Percentiles rank a stretch among this genome's conserved stretches.
Evolutionary conservation across 805 yeast genomes (phyloP).

Genomic region (Lipomyces kockii): DNA sequence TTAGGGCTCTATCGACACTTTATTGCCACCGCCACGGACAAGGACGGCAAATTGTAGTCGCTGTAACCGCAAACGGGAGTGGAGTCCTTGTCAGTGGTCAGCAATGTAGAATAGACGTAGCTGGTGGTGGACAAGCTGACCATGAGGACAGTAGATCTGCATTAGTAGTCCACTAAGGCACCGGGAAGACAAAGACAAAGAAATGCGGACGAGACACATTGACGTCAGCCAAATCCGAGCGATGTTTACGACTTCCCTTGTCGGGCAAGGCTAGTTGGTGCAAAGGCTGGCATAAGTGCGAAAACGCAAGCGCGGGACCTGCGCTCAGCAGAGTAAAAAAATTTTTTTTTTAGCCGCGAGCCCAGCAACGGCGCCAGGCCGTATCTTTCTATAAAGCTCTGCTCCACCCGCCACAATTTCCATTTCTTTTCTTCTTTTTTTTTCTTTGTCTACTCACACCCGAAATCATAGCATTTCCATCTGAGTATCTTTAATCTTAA

Average conservation of each 20-base stretch:
- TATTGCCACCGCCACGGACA: background rate
- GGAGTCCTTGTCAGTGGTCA: background rate
- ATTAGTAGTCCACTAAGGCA: background rate
- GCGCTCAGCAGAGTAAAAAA: constrained; percentile 1
- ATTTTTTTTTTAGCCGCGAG: constrained; percentile 14
- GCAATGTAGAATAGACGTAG: background rate
- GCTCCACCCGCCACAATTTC: constrained; percentile 21
- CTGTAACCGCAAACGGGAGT: background rate
- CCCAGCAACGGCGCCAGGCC: background rate
- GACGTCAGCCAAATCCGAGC: background rate
- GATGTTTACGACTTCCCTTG: constrained; percentile 1
- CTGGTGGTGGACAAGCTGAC: background rate
- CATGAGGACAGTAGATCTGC: background rate
- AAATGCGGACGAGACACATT: background rate
- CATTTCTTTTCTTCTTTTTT: constrained; percentile 39
- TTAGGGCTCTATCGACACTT: too few species aligned
- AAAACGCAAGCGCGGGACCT: background rate
- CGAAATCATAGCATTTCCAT: constrained; percentile 49
- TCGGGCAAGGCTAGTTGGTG: background rate
- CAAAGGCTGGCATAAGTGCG: background rate
- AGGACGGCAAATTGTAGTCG: too few species aligned
- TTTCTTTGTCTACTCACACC: constrained; percentile 50
- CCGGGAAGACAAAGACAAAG: background rate
- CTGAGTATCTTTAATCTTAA: constrained; percentile 43
- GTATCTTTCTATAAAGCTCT: constrained; percentile 19